Base-by-base conservation (phyloP, 345 rosid species). In the Abelmoschus esculentus region DNA sequence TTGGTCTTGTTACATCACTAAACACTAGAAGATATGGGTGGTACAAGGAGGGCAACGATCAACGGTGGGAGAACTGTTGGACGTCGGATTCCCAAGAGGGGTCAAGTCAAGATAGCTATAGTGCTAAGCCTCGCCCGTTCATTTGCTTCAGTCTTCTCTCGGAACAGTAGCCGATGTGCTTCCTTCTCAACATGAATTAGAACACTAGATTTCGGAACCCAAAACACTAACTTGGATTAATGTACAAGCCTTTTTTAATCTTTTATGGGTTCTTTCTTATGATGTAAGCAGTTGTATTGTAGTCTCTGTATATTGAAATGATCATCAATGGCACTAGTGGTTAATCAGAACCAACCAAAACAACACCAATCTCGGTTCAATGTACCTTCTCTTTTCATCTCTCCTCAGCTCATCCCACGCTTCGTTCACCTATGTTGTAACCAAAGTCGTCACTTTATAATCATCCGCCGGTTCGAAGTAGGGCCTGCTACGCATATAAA, bases 61-160 rank as follows among this genome's bases (percentile, higher is more conserved):
- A 61, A 54, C 12, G 71, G 59, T 0, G 57, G 15, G 72, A 53
- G 66, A 32, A 49, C 40, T 17, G 55, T 36, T 6, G 46, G 82
- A 29, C 86, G 83, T 42, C 67, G 71, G 77, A 82, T 80, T 69
- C 87, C 90, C 0, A 82, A 69, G 72, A 71, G 87, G 60, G 90
- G 86, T 22, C 80, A 79, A 61, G 82, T 80, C 57, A 86, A 79
- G 79, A 4, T 77, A 71, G 82, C 71, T 8, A 81, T 84, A 7
- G 72, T 82, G 44, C 31, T 79, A 73, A 79, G 82, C 6, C 15
- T 86, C 71, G 87, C 79, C 4, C 79, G 79, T 12, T 77, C 86
- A 18, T 29, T 86, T 13, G 82, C 82, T 66, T 80, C 84, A 2
- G 70, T 86, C 7, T 78, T 80, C 70, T 78, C 78, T 36, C 72